A percentile compares a stretch with the other conserved stretches of the same genome.
These are phyloP conservation scores for Neurospora crassa DNA, from an alignment of 2,329 filamentous ascomycete species.

Conservation along the genomic window DNA sequence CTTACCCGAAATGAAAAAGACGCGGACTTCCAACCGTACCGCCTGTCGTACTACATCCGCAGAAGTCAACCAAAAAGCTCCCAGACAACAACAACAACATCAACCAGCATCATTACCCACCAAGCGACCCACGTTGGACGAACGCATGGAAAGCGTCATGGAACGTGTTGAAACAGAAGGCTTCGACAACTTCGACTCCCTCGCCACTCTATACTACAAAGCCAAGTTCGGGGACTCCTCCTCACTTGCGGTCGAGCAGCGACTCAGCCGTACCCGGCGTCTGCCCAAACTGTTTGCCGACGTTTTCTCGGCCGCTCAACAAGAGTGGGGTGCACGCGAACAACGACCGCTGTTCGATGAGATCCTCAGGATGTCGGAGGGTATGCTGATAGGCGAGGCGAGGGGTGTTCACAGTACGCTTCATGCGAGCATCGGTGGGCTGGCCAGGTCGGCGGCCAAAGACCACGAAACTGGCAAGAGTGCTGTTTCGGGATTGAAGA, in stretches of 20 bases:
- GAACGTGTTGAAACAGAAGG: background rate
- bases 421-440: background rate
- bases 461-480: background rate
- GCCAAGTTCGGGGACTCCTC: background rate
- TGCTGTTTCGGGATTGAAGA: background rate
- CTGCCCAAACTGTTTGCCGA: background rate
- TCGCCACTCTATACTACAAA: background rate
- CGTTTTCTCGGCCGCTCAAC: background rate
- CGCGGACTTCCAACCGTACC: background rate
- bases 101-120: background rate
- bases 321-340: background rate
- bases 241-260: background rate
- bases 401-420: background rate
- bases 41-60: background rate
- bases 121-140: background rate
- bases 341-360: background rate
- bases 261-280: background rate
- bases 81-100: background rate
- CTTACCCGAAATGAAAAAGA: background rate
- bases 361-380: background rate
- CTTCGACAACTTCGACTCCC: background rate
- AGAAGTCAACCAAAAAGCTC: background rate
- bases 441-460: background rate
- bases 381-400: background rate
- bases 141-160: background rate